Percentiles rank a stretch among this genome's conserved stretches.
Conservation (phyloP, 768 basidiomycete species). For the Cyathus striatus region DNA sequence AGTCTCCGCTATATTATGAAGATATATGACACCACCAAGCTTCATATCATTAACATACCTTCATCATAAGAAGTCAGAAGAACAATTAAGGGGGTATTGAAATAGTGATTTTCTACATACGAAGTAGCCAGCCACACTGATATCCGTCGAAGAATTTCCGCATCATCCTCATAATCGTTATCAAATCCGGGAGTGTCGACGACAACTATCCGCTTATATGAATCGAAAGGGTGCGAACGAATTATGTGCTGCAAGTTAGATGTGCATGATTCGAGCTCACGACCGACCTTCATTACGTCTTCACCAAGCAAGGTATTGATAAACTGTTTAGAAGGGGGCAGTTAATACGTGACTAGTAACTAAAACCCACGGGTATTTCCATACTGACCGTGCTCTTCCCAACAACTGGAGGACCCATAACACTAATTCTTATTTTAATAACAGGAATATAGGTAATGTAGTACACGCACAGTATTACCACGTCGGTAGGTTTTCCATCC, state of each 20-base stretch:
- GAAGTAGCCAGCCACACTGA: conserved; percentile 9
- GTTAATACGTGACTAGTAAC: neutral
- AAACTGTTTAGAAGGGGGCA: conserved; percentile 6
- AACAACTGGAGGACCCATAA: conserved; percentile 13
- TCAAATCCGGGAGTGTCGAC: conserved; percentile 17
- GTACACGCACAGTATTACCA: conserved; percentile 8
- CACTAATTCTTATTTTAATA: conserved; percentile 2
- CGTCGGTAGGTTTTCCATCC: conserved; percentile 1
- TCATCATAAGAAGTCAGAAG: neutral
- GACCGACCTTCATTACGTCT: conserved; percentile 6
- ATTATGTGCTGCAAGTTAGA: neutral
- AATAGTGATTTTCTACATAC: neutral
- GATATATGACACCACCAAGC: conserved; percentile 14
- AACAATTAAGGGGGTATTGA: neutral
- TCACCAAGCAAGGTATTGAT: conserved; percentile 9
- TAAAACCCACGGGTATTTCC: neutral
- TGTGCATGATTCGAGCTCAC: conserved; percentile 10
- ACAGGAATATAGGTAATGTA: neutral
- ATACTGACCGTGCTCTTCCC: conserved; percentile 17
- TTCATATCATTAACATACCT: conserved; percentile 7
- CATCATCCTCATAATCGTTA: conserved; percentile 10
- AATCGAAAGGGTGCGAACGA: neutral
- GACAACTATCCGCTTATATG: conserved; percentile 10
- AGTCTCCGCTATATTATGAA: conserved; percentile 14
- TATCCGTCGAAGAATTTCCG: conserved; percentile 12